phyloP scores from a whole-genome alignment of 2,329 filamentous ascomycete genomes.

The Cladosporium oxysporum region DNA sequence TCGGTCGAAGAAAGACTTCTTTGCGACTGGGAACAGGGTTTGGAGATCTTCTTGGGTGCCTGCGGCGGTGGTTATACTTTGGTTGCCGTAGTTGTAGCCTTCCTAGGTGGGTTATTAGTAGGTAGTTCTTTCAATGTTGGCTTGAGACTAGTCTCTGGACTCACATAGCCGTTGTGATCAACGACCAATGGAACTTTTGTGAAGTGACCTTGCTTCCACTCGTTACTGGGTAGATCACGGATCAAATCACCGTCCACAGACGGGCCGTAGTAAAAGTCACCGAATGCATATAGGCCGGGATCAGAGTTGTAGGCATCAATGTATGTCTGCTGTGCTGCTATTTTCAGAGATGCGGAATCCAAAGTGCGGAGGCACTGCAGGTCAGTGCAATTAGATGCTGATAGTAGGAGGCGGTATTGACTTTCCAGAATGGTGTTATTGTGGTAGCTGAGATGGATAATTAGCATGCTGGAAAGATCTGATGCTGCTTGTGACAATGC shows the following conservation, averaged over 20 bases:
- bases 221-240: conserved; percentile 38
- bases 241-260: conserved; percentile 45
- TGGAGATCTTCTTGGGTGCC: conserved; percentile 35
- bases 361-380: conserved; percentile 33
- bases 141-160: neutral
- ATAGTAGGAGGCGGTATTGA: conserved; percentile 30
- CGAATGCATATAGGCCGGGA: conserved; percentile 33
- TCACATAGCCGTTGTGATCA: conserved; percentile 38
- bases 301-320: conserved; percentile 20
- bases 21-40: conserved; percentile 39
- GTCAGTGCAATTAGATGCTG: conserved; percentile 34
- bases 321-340: conserved; percentile 28
- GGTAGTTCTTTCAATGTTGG: neutral
- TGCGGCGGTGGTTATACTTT: conserved; percentile 30
- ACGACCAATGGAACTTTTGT: conserved; percentile 40
- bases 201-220: conserved; percentile 39
- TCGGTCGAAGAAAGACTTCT: conserved; percentile 41
- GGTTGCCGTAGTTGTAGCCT: conserved; percentile 41
- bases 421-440: conserved; percentile 22
- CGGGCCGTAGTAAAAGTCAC: conserved; percentile 45
- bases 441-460: conserved; percentile 22
- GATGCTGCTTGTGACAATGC: neutral
- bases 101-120: conserved; percentile 26
- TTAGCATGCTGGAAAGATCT: neutral
- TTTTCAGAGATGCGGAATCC: conserved; percentile 21